Conservation (phyloP, 2,329 filamentous ascomycete species). For the Fusarium mangiferae region DNA sequence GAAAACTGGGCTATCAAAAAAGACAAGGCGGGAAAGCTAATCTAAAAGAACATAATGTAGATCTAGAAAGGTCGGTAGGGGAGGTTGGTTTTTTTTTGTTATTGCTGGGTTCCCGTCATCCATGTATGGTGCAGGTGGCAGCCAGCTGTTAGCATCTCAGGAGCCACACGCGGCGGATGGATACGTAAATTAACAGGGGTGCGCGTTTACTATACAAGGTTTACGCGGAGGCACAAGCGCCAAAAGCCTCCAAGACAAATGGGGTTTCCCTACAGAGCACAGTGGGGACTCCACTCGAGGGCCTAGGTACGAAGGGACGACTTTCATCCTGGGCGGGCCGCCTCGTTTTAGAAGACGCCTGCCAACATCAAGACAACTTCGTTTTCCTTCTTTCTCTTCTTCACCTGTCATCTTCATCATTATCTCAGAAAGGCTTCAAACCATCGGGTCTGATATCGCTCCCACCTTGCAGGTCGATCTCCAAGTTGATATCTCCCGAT, state of each 20-base stretch:
- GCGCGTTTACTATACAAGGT: conserved; percentile 44
- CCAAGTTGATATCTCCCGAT: conserved; percentile 2
- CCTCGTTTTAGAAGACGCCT: conserved; percentile 44
- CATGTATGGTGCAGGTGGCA: background rate
- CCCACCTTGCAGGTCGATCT: background rate
- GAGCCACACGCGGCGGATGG: conserved; percentile 14
- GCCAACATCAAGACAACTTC: conserved; percentile 34
- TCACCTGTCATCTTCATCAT: conserved; percentile 8
- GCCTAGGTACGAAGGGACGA: conserved; percentile 32
- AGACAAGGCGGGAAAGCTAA: conserved; percentile 29
- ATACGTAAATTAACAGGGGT: conserved; percentile 31
- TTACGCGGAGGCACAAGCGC: conserved; percentile 46
- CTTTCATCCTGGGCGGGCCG: conserved; percentile 30
- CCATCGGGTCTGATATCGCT: conserved; percentile 3
- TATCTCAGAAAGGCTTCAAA: background rate
- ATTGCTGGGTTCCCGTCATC: conserved; percentile 11
- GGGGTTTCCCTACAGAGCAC: conserved; percentile 16
- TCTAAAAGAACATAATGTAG: conserved; percentile 11
- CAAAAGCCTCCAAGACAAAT: conserved; percentile 25
- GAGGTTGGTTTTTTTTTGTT: conserved; percentile 27
- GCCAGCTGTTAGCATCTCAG: conserved; percentile 19
- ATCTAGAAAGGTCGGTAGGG: conserved; percentile 27
- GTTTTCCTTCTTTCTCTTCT: conserved; percentile 24
- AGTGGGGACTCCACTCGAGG: conserved; percentile 29
- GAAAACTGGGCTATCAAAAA: conserved; percentile 10